These are phyloP conservation scores for Tillandsia leiboldiana DNA, from an alignment of 176 grass and related monocot species.

Conservation along the genomic window DNA sequence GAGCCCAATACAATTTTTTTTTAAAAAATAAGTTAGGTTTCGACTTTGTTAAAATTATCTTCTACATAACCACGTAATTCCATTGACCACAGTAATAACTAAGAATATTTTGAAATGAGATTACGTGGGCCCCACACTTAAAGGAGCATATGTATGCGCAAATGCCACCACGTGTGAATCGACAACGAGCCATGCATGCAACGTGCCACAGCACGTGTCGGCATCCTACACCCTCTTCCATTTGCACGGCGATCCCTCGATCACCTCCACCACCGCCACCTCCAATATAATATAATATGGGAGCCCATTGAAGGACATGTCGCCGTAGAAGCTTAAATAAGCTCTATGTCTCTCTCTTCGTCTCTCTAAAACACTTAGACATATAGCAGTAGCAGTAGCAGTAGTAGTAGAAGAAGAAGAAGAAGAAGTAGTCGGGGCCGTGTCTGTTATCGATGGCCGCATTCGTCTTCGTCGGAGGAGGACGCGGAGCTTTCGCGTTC, in stretches of 20 bases:
- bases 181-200: conserved; percentile 9
- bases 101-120: neutral
- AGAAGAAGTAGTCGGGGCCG: neutral
- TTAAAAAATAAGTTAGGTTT: too few species aligned
- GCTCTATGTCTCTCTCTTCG: too few species aligned
- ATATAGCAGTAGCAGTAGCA: too few species aligned
- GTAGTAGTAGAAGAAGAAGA: neutral
- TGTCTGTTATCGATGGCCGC: neutral
- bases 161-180: conserved; percentile 24
- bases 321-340: too few species aligned
- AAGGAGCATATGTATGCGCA: neutral
- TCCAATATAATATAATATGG: neutral
- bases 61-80: too few species aligned
- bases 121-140: neutral
- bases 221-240: neutral
- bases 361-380: too few species aligned
- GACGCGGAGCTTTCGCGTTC: neutral
- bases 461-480: neutral
- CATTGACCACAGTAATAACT: too few species aligned
- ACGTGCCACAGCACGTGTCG: conserved; percentile 49
- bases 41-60: too few species aligned
- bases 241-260: neutral
- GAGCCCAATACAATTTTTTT: too few species aligned
- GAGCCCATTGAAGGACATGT: neutral
- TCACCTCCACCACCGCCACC: neutral